A percentile compares a stretch with the other conserved stretches of the same genome.
Conservation (phyloP, 2,329 filamentous ascomycete genomes). For the Pseudonectria buxi region DNA sequence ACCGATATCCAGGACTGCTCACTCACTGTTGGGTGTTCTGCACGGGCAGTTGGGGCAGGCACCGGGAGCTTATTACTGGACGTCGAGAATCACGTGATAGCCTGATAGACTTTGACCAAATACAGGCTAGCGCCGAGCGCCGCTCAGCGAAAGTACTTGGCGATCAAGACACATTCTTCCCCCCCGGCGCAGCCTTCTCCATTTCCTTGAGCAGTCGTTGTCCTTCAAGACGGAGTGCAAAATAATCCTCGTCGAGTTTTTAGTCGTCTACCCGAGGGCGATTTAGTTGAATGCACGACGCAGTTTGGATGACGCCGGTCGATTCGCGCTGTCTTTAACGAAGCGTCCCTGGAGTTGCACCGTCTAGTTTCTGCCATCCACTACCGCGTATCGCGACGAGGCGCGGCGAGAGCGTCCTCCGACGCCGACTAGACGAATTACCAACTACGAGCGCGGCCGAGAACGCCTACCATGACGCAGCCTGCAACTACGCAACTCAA, state of each 20-base stretch:
- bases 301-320: slow-evolving; percentile 26
- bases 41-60: no score
- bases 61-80: no score
- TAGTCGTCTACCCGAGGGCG: slow-evolving; percentile 16
- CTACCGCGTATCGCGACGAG: slow-evolving; percentile 36
- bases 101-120: slow-evolving; percentile 24
- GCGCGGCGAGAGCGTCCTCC: slow-evolving; percentile 25
- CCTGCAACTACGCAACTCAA: slow-evolving; percentile 33
- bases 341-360: slow-evolving; percentile 35
- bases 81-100: slow-evolving; percentile 26
- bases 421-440: slow-evolving; percentile 17
- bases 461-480: slow-evolving; percentile 34
- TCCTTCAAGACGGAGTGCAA: slow-evolving; percentile 8
- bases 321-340: slow-evolving; percentile 28
- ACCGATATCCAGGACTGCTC: no score
- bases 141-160: slow-evolving; percentile 23
- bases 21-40: no score
- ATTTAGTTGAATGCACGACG: slow-evolving; percentile 22
- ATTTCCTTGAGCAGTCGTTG: slow-evolving; percentile 19
- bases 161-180: slow-evolving; percentile 35
- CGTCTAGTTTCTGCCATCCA: slow-evolving; percentile 25
- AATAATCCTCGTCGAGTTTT: slow-evolving; percentile 13
- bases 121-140: slow-evolving; percentile 22
- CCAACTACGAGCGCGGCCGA: slow-evolving; percentile 15
- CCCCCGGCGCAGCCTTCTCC: slow-evolving; percentile 24